A percentile compares a stretch with the other conserved stretches of the same genome.
phyloP scores from a whole-genome alignment of 1,284 basidiomycete species.

The Pyrrhoderma noxium region DNA sequence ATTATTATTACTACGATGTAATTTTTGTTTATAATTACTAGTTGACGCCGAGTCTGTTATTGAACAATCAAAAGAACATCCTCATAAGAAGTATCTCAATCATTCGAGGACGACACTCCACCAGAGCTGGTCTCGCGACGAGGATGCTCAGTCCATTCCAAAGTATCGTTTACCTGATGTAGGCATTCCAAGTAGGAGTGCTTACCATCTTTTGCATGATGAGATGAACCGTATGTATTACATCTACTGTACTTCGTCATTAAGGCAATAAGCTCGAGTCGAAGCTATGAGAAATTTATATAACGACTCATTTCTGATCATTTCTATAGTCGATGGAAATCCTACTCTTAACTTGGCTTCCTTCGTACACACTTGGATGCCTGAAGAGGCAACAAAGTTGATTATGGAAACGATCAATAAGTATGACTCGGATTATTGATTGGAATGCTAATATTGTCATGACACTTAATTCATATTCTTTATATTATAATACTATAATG shows the following conservation, averaged over 20 bases:
- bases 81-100: slow-evolving; percentile 29
- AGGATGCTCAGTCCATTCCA: slow-evolving; percentile 30
- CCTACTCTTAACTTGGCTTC: slow-evolving; percentile 59
- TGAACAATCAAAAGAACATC: slow-evolving; percentile 32
- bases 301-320: no score
- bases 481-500: no score
- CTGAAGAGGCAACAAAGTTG: slow-evolving; percentile 46
- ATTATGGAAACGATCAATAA: slow-evolving; percentile 61
- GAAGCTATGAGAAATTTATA: no score
- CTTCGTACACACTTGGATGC: slow-evolving; percentile 56
- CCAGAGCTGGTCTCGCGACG: slow-evolving; percentile 35
- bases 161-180: slow-evolving; percentile 35
- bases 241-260: background rate
- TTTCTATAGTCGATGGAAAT: slow-evolving; percentile 47
- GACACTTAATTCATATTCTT: no score
- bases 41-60: slow-evolving; percentile 30
- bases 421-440: slow-evolving; percentile 9
- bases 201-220: slow-evolving; percentile 56
- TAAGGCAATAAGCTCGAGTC: no score
- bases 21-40: slow-evolving; percentile 1
- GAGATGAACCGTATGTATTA: slow-evolving; percentile 35
- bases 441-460: no score
- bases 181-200: slow-evolving; percentile 29
- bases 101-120: slow-evolving; percentile 25
- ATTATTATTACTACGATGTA: no score